Evolutionary conservation across 1,284 basidiomycete genomes (phyloP).

Genomic region (Peniophora sp.): DNA sequence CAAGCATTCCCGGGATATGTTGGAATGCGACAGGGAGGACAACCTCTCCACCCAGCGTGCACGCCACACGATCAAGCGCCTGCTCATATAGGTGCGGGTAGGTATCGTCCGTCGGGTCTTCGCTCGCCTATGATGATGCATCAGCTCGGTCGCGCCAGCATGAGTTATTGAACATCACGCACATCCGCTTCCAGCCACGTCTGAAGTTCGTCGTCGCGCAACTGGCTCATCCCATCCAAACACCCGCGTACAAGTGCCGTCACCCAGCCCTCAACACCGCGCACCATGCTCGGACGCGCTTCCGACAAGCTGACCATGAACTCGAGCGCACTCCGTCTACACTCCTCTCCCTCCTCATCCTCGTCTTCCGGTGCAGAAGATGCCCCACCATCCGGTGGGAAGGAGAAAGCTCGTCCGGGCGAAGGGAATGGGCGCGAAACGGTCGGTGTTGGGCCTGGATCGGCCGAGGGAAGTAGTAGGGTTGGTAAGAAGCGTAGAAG

Average conservation of each 20-base stretch:
- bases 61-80: conserved; percentile 66
- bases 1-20: conserved; percentile 73
- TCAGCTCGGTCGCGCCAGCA: no score
- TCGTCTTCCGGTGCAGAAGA: conserved; percentile 20
- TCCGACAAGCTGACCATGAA: conserved; percentile 73
- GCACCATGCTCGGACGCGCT: conserved; percentile 60
- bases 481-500: conserved; percentile 60
- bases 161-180: conserved; percentile 15
- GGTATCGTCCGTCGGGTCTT: conserved; percentile 64
- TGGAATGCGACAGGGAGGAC: conserved; percentile 72
- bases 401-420: conserved; percentile 36
- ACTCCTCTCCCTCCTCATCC: conserved; percentile 47
- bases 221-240: conserved; percentile 74
- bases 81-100: conserved; percentile 76
- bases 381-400: conserved; percentile 36
- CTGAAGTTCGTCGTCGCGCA: conserved; percentile 51
- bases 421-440: conserved; percentile 55
- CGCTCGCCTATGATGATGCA: conserved; percentile 39
- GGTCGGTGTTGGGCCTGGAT: conserved; percentile 70
- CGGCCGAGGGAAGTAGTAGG: conserved; percentile 53
- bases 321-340: conserved; percentile 61
- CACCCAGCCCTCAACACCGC: conserved; percentile 58
- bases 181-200: conserved; percentile 73
- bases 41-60: conserved; percentile 63
- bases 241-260: conserved; percentile 61